Evolutionary conservation across 257 asterid genomes (phyloP).

Genomic region (Rubia yunnanensis): DNA sequence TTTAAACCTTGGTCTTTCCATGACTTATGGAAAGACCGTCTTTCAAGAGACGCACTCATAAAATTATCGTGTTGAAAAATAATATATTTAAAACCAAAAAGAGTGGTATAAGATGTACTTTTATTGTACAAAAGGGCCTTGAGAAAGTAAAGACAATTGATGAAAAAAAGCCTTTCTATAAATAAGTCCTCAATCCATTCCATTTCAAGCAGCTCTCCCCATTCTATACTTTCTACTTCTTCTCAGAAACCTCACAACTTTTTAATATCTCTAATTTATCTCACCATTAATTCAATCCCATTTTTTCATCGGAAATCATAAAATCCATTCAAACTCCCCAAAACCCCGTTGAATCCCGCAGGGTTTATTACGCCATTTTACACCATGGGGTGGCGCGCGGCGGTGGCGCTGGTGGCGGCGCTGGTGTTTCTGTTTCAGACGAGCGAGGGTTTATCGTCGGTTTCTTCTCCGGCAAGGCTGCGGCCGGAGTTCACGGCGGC

Average conservation of each 20-base stretch:
- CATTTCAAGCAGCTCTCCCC: neutral
- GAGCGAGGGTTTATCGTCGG: slow-evolving; percentile 7
- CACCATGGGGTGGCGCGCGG: slow-evolving; percentile 1
- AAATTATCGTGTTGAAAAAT: too few species aligned
- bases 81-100: too few species aligned
- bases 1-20: too few species aligned
- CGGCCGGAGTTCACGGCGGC: neutral
- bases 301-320: neutral
- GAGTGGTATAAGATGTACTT: neutral
- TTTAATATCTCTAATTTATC: neutral
- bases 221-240: slow-evolving; percentile 4
- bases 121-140: neutral
- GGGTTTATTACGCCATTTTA: neutral
- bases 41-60: too few species aligned
- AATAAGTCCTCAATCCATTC: neutral
- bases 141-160: neutral
- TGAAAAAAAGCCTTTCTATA: neutral
- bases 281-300: neutral
- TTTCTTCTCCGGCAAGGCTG: slow-evolving; percentile 3
- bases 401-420: neutral
- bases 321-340: too few species aligned
- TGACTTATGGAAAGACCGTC: too few species aligned
- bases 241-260: neutral
- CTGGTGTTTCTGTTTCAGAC: neutral
- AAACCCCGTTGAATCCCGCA: too few species aligned